Base-by-base conservation (phyloP, 1,139 yeast genomes). In the Saccharomyces pastorianus region DNA sequence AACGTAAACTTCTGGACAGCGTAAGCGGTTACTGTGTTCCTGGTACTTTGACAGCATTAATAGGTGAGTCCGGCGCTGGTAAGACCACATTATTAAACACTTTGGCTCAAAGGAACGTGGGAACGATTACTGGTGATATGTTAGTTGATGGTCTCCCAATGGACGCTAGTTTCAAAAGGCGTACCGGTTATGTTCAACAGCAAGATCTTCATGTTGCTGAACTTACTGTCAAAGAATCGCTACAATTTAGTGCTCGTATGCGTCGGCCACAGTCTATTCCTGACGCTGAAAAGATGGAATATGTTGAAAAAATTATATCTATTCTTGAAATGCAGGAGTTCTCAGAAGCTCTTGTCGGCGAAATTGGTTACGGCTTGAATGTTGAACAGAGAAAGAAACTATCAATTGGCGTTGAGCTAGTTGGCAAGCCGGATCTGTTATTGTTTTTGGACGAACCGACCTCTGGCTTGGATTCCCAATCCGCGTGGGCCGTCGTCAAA, bases 61-160 rank as follows among this genome's bases (percentile, higher is more conserved):
- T 81, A 84, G 85, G 85, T 56, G 84, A 79, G 59, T 81, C 85
- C 14, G 85, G 85, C 61, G 84, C 85, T 48, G 85, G 85, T 65
- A 81, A 81, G 64, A 81, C 85, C 1, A 81, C 85, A 0, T 67
- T 81, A 53, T 72, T 81, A 62, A 80, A 81, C 59, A 75, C 76
- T 51, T 70, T 81, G 55, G 79, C 85, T 48, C 80, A 78, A 59
- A 72, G 84, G 65, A 68, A 76, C 52, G 71, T 73, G 62, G 83
- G 83, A 58, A 74, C 74, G 34, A 72, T 80, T 41, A 77, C 82
- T 51, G 84, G 84, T 61, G 81, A 77, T 55, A 77, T 79, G 76
- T 64, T 79, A 52, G 82, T 80, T 46, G 78, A 80, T 63, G 83
- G 83, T 57, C 67, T 69, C 46, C 74, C 76, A 25, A 65, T 78